These are phyloP conservation scores for Naganishia liquefaciens DNA, from an alignment of 1,284 basidiomycete genomes.

Conservation along the genomic window DNA sequence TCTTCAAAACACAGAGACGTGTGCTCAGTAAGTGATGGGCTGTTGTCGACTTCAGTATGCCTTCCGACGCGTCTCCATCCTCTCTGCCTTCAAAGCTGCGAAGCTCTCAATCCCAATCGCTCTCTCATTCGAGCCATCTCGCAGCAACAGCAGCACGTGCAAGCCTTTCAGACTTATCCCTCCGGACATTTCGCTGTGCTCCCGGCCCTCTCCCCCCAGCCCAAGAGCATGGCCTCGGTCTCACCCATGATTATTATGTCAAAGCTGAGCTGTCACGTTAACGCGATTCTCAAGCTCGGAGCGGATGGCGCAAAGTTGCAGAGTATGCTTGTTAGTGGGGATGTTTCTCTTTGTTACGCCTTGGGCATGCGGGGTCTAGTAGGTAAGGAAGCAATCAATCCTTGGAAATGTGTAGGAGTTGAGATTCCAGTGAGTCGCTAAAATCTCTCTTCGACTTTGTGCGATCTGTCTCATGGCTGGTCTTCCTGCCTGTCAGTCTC, in stretches of 20 bases:
- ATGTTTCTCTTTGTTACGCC: conserved; percentile 28
- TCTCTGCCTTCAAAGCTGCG: background rate
- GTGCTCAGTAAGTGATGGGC: conserved; percentile 15
- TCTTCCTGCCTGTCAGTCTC: conserved; percentile 9
- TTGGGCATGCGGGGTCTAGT: conserved; percentile 33
- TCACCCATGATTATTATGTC: conserved; percentile 30
- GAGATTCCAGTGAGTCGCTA: conserved; percentile 30
- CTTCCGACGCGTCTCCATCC: background rate
- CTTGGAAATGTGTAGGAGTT: conserved; percentile 32
- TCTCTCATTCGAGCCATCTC: conserved; percentile 25
- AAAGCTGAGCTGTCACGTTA: conserved; percentile 27
- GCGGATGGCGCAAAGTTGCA: conserved; percentile 27
- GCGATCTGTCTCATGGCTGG: background rate
- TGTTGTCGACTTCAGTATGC: background rate
- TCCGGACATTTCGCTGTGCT: conserved; percentile 1
- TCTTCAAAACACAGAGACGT: conserved; percentile 19
- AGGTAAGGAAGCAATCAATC: conserved; percentile 35
- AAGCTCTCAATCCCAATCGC: conserved; percentile 18
- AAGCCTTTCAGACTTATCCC: conserved; percentile 16
- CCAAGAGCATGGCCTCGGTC: conserved; percentile 4
- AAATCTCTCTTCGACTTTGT: too few species aligned
- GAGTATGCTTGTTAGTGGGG: conserved; percentile 30
- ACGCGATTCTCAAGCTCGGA: conserved; percentile 24
- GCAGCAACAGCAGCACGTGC: conserved; percentile 22
- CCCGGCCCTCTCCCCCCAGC: conserved; percentile 3